Evolutionary conservation across 495 filamentous ascomycete genomes (phyloP).

Genomic region (Penicillium angulare): DNA sequence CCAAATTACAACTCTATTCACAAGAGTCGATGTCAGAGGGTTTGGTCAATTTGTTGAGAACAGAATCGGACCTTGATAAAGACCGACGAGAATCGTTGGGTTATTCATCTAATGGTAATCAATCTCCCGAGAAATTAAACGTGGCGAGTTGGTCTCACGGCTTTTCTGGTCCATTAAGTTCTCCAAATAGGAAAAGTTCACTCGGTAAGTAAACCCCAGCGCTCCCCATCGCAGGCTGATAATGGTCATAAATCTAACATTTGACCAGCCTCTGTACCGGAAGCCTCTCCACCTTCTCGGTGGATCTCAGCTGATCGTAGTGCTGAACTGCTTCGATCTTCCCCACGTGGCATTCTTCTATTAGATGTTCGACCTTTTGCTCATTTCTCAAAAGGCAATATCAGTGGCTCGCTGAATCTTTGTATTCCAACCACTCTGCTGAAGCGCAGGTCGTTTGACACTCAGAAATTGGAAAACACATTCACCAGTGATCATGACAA

Average conservation of each 20-base stretch:
- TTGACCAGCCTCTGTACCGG: slow-evolving; percentile 1
- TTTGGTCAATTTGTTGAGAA: slow-evolving; percentile 54
- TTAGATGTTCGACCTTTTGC: slow-evolving; percentile 89
- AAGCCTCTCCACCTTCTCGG: slow-evolving; percentile 17
- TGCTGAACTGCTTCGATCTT: slow-evolving; percentile 61
- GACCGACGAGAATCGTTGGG: slow-evolving; percentile 20
- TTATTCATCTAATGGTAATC: slow-evolving; percentile 15
- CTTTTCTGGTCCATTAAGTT: not conserved
- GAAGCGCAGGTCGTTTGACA: slow-evolving; percentile 86
- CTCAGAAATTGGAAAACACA: slow-evolving; percentile 84
- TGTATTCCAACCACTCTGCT: slow-evolving; percentile 94
- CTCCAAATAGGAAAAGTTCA: slow-evolving; percentile 1
- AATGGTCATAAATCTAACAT: not conserved
- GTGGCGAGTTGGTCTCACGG: slow-evolving; percentile 1
- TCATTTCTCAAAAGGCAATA: slow-evolving; percentile 72
- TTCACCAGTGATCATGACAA: slow-evolving; percentile 76
- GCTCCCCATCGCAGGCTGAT: not conserved
- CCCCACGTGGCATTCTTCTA: slow-evolving; percentile 60
- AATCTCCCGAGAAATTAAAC: not conserved
- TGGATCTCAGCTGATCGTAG: slow-evolving; percentile 66
- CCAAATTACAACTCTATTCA: slow-evolving; percentile 65
- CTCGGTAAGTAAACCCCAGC: slow-evolving; percentile 16
- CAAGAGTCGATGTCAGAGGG: slow-evolving; percentile 76
- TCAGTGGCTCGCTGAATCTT: slow-evolving; percentile 79
- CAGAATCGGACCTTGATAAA: slow-evolving; percentile 24